These are phyloP conservation scores for Sindora glabra DNA, from an alignment of 306 rosid genomes.

Conservation along the genomic window DNA sequence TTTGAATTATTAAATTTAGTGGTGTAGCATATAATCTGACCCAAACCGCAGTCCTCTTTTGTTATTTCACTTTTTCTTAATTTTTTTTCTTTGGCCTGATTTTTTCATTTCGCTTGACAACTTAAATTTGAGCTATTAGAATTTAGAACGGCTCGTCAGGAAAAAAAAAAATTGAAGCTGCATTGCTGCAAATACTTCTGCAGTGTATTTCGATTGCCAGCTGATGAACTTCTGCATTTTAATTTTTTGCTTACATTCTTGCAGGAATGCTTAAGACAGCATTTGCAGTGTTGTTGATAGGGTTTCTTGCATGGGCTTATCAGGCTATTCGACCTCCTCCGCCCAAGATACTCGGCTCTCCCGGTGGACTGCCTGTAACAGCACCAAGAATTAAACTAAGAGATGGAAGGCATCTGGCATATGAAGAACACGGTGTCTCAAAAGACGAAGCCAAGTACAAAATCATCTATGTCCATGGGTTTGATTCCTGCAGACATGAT, in stretches of 20 bases:
- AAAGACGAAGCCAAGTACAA: conserved; percentile 61
- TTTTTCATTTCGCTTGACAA: no score
- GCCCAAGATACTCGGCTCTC: conserved; percentile 65
- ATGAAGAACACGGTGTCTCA: conserved; percentile 69
- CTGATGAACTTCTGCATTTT: no score
- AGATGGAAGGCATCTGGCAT: conserved; percentile 87
- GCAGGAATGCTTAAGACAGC: conserved; percentile 59
- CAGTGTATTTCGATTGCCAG: no score
- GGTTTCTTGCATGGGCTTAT: conserved; percentile 70
- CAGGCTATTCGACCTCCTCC: conserved; percentile 72
- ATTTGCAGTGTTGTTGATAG: conserved; percentile 41
- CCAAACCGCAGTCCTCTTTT: no score
- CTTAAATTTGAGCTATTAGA: no score
- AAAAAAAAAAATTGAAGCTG: no score
- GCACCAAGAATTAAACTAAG: conserved; percentile 68
- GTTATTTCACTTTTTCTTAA: no score
- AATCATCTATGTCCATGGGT: conserved; percentile 53
- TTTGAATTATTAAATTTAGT: no score
- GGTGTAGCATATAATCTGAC: no score
- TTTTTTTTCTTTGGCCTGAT: no score
- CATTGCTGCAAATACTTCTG: no score
- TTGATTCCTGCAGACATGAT: conserved; percentile 60
- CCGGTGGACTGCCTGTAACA: conserved; percentile 65
- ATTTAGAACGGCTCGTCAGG: no score
- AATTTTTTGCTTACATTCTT: conserved; percentile 4